These are phyloP conservation scores for Alternaria sp. DNA, from an alignment of 2,329 filamentous ascomycete genomes.

Conservation along the genomic window DNA sequence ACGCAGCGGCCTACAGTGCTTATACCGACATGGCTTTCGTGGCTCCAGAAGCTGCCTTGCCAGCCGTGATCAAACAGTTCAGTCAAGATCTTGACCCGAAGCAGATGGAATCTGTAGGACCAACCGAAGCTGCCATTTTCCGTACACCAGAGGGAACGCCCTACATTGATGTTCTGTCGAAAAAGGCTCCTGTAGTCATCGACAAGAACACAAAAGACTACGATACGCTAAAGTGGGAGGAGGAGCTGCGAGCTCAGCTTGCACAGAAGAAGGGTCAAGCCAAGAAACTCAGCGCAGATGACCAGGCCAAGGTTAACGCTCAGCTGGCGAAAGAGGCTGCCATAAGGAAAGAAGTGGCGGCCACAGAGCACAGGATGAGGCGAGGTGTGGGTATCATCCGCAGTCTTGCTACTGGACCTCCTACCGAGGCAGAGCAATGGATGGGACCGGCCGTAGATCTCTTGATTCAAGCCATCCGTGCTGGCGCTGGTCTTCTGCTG, in stretches of 20 bases:
- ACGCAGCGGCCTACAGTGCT: slow-evolving; percentile 80
- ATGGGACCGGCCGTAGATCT: slow-evolving; percentile 81
- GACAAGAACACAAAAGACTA: slow-evolving; percentile 96
- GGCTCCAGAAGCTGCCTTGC: slow-evolving; percentile 81
- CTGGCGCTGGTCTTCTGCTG: slow-evolving; percentile 81
- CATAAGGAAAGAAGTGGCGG: slow-evolving; percentile 77
- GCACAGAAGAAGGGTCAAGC: slow-evolving; percentile 92
- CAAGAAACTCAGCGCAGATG: slow-evolving; percentile 90
- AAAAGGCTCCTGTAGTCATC: slow-evolving; percentile 76
- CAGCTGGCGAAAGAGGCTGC: slow-evolving; percentile 87
- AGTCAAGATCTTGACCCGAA: slow-evolving; percentile 74
- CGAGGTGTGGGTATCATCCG: slow-evolving; percentile 88
- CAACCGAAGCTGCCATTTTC: slow-evolving; percentile 91
- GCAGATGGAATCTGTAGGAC: slow-evolving; percentile 77
- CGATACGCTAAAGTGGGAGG: slow-evolving; percentile 96
- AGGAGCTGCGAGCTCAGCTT: slow-evolving; percentile 84
- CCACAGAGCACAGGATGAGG: slow-evolving; percentile 74
- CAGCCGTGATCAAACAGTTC: slow-evolving; percentile 78
- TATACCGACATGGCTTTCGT: slow-evolving; percentile 94
- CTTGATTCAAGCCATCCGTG: slow-evolving; percentile 77
- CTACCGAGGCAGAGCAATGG: slow-evolving; percentile 89
- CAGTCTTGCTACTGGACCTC: slow-evolving; percentile 83
- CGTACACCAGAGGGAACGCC: slow-evolving; percentile 86
- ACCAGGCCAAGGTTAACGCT: slow-evolving; percentile 87
- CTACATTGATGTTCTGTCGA: slow-evolving; percentile 90